phyloP scores from a whole-genome alignment of 176 grass and related monocot species.

The Thalia dealbata region DNA sequence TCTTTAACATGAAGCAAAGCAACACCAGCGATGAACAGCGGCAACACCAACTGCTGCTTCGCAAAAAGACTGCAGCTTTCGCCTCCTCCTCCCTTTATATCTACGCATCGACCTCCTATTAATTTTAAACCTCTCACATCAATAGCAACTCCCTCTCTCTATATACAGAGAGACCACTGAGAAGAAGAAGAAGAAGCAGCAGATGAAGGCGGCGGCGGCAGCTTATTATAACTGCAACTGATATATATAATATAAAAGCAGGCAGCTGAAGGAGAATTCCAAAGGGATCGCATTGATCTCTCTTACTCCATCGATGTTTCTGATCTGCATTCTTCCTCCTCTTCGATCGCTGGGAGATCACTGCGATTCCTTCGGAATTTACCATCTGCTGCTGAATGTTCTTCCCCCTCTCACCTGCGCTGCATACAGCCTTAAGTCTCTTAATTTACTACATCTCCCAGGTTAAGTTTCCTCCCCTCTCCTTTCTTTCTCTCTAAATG shows the following conservation, averaged over 20 bases:
- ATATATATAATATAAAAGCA: background rate
- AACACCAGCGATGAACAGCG: background rate
- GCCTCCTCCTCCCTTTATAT: background rate
- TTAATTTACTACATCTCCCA: background rate
- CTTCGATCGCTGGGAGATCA: background rate
- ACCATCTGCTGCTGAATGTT: slow-evolving; percentile 5
- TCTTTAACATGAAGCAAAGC: background rate
- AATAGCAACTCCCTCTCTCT: no score
- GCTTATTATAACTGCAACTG: background rate
- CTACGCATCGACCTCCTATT: background rate
- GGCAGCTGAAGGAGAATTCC: slow-evolving; percentile 71
- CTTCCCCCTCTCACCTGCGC: background rate
- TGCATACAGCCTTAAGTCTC: no score
- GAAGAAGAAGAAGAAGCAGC: background rate
- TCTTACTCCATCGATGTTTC: background rate
- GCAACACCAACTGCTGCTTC: background rate
- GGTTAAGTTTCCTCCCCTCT: background rate
- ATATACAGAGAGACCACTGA: background rate
- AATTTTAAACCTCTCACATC: no score
- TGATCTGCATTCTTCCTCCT: background rate
- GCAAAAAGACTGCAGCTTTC: background rate
- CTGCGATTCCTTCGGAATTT: slow-evolving; percentile 18
- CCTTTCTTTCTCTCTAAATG: no score
- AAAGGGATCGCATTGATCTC: slow-evolving; percentile 76
- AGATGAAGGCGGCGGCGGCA: no score